Conservation (phyloP, 2,329 filamentous ascomycete species). For the Metarhizium album region DNA sequence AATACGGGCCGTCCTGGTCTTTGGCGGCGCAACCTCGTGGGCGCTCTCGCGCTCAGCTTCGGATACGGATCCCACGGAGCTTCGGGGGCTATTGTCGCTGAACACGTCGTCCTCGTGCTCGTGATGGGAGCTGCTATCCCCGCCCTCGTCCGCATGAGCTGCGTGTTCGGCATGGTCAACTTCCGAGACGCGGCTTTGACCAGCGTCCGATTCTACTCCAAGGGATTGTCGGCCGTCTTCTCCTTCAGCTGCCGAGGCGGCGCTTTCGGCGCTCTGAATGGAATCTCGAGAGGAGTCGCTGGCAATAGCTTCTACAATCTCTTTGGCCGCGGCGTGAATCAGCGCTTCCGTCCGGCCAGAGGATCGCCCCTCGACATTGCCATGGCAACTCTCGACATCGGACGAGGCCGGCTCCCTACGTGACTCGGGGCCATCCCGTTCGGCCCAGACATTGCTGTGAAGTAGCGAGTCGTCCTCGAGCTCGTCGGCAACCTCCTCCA, state of each 20-base stretch:
- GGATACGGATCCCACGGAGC: conserved; percentile 42
- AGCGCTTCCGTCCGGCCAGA: conserved; percentile 38
- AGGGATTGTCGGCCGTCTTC: conserved; percentile 13
- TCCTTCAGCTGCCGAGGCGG: conserved; percentile 4
- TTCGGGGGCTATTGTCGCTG: conserved; percentile 45
- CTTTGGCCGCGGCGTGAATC: conserved; percentile 41
- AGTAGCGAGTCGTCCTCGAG: neutral
- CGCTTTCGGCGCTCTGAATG: conserved; percentile 14
- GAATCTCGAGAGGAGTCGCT: conserved; percentile 17
- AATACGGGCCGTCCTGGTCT: conserved; percentile 28
- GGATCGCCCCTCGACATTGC: conserved; percentile 22
- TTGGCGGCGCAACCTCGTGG: conserved; percentile 18
- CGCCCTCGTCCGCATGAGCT: conserved; percentile 16
- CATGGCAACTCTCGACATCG: conserved; percentile 7
- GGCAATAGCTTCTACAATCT: conserved; percentile 31
- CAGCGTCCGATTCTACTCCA: conserved; percentile 13
- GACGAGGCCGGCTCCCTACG: conserved; percentile 14
- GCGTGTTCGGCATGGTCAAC: conserved; percentile 10
- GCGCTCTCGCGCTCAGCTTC: conserved; percentile 25
- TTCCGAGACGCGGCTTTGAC: conserved; percentile 9
- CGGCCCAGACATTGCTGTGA: neutral
- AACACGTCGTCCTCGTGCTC: conserved; percentile 47
- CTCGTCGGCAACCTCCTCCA: conserved; percentile 3
- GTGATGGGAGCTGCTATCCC: conserved; percentile 39
- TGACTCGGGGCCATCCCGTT: neutral